Evolutionary conservation across 2,329 filamentous ascomycete species (phyloP), one percentile per base, ranked within the genome.

Genomic region (Pyricularia sp.): DNA sequence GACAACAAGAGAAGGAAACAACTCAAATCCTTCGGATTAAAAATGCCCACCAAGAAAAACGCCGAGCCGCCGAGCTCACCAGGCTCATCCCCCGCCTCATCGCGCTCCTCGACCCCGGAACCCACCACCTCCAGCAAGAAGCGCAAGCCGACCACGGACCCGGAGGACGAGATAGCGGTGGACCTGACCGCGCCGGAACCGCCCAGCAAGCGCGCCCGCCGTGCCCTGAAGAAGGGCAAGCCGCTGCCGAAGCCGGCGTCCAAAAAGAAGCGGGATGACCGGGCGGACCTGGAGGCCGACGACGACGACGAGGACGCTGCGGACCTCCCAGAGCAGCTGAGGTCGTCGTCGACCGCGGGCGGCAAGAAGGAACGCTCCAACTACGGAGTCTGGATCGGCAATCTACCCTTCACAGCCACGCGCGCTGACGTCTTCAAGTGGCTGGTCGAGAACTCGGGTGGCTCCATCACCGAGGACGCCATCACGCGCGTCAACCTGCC

Each of bases 351-450:
- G n/a, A n/a, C 28, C 12, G 14, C 64, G 33, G 33, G 33, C 20
- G 10, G 11, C 2, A 81, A 84, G 68, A 83, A 85, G 72, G 81
- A 83, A 73, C 90, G 92, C 70, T 95, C 93, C 11, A 88, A 92
- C 23, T 89, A 93, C 78, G 92, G 93, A 71, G 88, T 99, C 72
- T 99, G 95, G 95, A 92, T 99, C 74, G 95, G 96, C 74, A 99
- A 99, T 79, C 81, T 99, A 71, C 88, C 91, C n/a, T 99, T 94
- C 83, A 88, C 86, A 65, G 83, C 90, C 59, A 95, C 91, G 64
- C 88, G 90, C 70, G 82, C 87, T 14, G 89, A 93, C 71, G 81
- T 99, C 66, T 89, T 90, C 75, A 86, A 85, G 70, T 98, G 97
- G 85, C 81, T 99, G n/a, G 85, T 90, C 42, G 86, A 89, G 55